Evolutionary conservation across 345 rosid genomes (phyloP).

Genomic region (Salix viminalis): DNA sequence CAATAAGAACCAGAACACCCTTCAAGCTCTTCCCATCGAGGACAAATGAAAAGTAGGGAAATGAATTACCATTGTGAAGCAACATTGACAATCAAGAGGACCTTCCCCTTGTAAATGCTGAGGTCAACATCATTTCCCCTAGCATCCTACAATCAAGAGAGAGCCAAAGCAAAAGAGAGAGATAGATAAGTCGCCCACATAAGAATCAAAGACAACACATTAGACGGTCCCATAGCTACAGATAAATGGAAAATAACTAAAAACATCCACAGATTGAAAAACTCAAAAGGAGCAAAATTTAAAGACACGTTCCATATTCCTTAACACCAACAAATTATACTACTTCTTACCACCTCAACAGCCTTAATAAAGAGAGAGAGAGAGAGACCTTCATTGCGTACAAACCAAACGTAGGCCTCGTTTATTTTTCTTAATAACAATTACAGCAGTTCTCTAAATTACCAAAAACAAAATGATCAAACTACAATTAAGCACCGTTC

Average conservation of each 20-base stretch:
- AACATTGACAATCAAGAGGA: constrained; percentile 83
- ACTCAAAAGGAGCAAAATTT: background rate
- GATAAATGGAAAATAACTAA: background rate
- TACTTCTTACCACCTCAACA: background rate
- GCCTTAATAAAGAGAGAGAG: background rate
- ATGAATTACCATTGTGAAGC: constrained; percentile 83
- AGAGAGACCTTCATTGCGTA: background rate
- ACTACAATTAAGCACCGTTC: background rate
- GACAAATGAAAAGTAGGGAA: background rate
- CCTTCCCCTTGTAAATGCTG: constrained; percentile 77
- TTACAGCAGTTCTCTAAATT: background rate
- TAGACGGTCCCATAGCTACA: background rate
- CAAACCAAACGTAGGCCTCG: background rate
- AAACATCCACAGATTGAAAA: background rate
- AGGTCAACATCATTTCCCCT: constrained; percentile 71
- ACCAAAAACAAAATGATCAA: background rate
- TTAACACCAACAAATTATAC: background rate
- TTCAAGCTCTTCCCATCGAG: background rate
- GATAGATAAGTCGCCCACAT: background rate
- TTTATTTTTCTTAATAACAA: background rate
- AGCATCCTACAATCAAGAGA: constrained; percentile 54
- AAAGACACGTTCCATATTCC: background rate
- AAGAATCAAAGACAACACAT: background rate
- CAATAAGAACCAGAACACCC: background rate
- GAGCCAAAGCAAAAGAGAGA: background rate